Percentiles rank a stretch among this genome's conserved stretches.
phyloP scores from a whole-genome alignment of 2,329 filamentous ascomycete genomes.

The Verticillium nonalfalfae region DNA sequence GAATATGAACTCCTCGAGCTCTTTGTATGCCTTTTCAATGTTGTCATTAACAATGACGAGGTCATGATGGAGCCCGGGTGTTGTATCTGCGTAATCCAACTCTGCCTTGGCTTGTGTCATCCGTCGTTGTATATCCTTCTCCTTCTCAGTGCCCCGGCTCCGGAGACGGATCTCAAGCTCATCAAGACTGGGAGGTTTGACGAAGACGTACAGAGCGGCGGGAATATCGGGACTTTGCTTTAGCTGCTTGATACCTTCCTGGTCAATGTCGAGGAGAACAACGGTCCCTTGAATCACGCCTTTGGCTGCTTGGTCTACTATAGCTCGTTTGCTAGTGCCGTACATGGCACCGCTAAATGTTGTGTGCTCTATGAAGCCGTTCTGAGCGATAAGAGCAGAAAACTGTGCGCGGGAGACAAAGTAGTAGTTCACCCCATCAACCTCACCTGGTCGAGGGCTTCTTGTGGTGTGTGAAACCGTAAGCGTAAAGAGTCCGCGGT shows the following conservation, averaged over 20 bases:
- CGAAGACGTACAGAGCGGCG: conserved; percentile 74
- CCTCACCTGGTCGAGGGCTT: conserved; percentile 65
- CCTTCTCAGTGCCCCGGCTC: conserved; percentile 69
- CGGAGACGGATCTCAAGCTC: conserved; percentile 68
- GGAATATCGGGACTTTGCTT: conserved; percentile 56
- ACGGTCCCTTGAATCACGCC: conserved; percentile 45
- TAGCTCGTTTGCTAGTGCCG: conserved; percentile 74
- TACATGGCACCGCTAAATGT: conserved; percentile 81
- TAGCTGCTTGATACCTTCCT: conserved; percentile 96
- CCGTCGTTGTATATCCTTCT: conserved; percentile 63
- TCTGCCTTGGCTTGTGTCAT: conserved; percentile 67
- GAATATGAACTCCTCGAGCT: no score
- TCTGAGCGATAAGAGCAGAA: conserved; percentile 54
- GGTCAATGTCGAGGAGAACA: conserved; percentile 90
- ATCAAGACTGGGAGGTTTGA: conserved; percentile 71
- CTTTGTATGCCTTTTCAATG: no score
- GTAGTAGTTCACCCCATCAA: conserved; percentile 74
- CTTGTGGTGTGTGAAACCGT: conserved; percentile 74
- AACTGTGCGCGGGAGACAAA: conserved; percentile 67
- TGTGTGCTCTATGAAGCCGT: conserved; percentile 74
- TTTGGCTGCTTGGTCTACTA: conserved; percentile 66
- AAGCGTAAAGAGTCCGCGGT: conserved; percentile 47
- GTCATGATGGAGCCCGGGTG: conserved; percentile 38
- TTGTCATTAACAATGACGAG: no score
- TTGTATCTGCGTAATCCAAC: conserved; percentile 61